phyloP scores from a whole-genome alignment of 495 filamentous ascomycete species.

The Trichoderma gamsii region DNA sequence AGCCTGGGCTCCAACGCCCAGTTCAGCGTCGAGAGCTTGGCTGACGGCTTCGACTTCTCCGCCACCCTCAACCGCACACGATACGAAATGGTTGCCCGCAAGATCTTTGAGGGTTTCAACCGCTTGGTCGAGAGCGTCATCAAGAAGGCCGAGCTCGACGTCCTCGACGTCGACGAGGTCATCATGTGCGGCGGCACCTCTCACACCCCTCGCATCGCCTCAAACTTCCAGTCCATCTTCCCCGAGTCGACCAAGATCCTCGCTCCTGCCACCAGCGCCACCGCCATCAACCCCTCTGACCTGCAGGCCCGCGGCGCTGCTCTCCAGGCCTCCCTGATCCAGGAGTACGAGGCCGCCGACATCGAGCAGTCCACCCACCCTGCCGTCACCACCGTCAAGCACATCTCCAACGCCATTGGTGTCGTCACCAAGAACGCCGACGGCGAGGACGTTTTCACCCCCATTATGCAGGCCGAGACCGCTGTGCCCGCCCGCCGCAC shows the following conservation, averaged over 20 bases:
- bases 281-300: conserved; percentile 89
- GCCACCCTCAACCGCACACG: conserved; percentile 87
- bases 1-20: conserved; percentile 79
- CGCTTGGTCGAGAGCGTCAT: conserved; percentile 75
- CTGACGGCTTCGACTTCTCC: conserved; percentile 82
- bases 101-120: conserved; percentile 81
- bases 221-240: conserved; percentile 70
- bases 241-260: conserved; percentile 70
- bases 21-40: conserved; percentile 83
- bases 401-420: conserved; percentile 82
- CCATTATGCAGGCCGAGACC: conserved; percentile 76
- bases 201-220: conserved; percentile 88
- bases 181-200: conserved; percentile 88
- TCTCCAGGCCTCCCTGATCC: conserved; percentile 87
- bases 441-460: conserved; percentile 60
- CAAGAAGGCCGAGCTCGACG: conserved; percentile 86
- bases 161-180: conserved; percentile 90
- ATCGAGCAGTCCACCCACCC: conserved; percentile 95
- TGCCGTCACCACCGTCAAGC: conserved; percentile 86
- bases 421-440: conserved; percentile 65
- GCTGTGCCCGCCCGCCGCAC: conserved; percentile 82
- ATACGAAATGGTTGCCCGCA: conserved; percentile 81
- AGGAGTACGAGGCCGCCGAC: conserved; percentile 86
- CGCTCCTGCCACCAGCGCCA: conserved; percentile 68
- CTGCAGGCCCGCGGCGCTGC: conserved; percentile 84